These are phyloP conservation scores for Pezicula neosporulosa DNA, from an alignment of 2,329 filamentous ascomycete genomes.

Conservation along the genomic window DNA sequence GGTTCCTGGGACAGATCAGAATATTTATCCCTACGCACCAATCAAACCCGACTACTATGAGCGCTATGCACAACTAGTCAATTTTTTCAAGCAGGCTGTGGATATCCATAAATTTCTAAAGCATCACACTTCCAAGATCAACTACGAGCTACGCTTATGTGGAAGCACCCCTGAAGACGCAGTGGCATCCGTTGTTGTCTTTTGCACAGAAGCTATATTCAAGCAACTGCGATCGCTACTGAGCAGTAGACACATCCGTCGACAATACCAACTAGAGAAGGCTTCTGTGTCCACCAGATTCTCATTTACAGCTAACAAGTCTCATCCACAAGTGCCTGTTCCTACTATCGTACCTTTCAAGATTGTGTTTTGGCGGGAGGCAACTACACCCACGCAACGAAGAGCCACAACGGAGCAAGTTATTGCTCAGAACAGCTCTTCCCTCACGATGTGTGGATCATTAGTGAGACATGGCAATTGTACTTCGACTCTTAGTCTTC, in stretches of 20 bases:
- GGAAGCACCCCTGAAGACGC: not conserved
- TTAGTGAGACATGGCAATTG: conserved; percentile 5
- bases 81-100: conserved; percentile 7
- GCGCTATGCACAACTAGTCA: conserved; percentile 3
- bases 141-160: conserved; percentile 5
- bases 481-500: conserved; percentile 3
- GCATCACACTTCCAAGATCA: conserved; percentile 3
- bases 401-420: conserved; percentile 4
- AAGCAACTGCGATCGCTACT: conserved; percentile 4
- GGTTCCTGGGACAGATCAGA: not conserved
- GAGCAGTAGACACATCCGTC: conserved; percentile 1
- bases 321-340: not conserved
- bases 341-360: conserved; percentile 2
- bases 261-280: conserved; percentile 1
- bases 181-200: not conserved
- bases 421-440: not conserved
- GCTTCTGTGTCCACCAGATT: not conserved
- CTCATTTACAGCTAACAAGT: not conserved
- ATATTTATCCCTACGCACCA: conserved; percentile 3
- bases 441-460: conserved; percentile 5
- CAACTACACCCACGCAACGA: conserved; percentile 3
- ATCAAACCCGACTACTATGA: conserved; percentile 1
- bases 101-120: not conserved
- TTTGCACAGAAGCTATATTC: not conserved
- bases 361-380: conserved; percentile 5